Percentiles rank a stretch among this genome's conserved stretches.
Conservation (phyloP, 2,329 filamentous ascomycete genomes). For the Fusarium sp. region DNA sequence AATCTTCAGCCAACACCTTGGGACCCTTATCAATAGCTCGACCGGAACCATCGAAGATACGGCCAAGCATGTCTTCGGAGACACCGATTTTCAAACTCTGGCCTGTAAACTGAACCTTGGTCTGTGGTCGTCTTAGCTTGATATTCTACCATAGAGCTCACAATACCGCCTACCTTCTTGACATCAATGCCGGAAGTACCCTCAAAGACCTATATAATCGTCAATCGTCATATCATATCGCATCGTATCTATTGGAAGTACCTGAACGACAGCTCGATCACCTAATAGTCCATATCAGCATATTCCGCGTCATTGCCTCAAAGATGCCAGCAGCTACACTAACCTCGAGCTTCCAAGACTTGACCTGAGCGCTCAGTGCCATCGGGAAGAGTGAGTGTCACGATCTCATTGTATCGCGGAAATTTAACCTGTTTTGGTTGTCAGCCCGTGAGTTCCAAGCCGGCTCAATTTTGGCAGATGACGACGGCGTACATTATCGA, state of each 20-base stretch:
- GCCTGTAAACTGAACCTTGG: constrained; percentile 96
- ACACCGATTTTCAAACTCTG: constrained; percentile 98
- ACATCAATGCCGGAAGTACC: constrained; percentile 98
- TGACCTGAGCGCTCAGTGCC: constrained; percentile 93
- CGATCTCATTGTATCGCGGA: constrained; percentile 97
- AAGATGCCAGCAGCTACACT: constrained; percentile 29
- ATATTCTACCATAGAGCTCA: constrained; percentile 4
- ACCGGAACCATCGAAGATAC: constrained; percentile 98
- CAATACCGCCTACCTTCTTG: constrained; percentile 79
- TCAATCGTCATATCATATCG: constrained; percentile 39
- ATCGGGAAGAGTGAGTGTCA: constrained; percentile 94
- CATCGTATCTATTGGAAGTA: constrained; percentile 56
- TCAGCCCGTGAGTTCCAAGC: constrained; percentile 39
- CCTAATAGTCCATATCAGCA: constrained; percentile 63
- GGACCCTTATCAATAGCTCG: constrained; percentile 99
- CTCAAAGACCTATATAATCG: constrained; percentile 83
- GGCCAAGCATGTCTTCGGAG: constrained; percentile 98
- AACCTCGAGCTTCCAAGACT: constrained; percentile 97
- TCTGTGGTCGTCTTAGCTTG: constrained; percentile 65
- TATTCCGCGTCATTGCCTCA: constrained; percentile 19
- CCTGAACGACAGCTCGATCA: constrained; percentile 94
- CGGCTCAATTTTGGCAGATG: constrained; percentile 3
- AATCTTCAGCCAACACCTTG: constrained; percentile 97
- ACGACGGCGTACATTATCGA: constrained; percentile 79
- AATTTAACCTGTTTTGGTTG: constrained; percentile 83